Base-by-base conservation (phyloP, 176 grass and related monocot species). In the Ampelocalamus luodianensis region DNA sequence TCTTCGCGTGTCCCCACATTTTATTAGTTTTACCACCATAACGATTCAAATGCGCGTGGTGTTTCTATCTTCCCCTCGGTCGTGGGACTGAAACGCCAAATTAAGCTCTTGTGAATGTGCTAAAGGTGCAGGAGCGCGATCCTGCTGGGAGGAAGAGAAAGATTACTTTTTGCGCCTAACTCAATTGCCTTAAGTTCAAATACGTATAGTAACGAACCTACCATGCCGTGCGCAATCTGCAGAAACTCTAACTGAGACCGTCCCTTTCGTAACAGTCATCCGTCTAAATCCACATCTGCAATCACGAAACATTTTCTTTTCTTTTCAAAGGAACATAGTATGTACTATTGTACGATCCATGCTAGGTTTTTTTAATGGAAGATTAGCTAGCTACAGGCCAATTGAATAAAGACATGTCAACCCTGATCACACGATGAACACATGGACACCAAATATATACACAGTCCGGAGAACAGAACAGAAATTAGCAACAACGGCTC, bases 71-170 rank as follows among this genome's bases (percentile, higher is more conserved):
- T 39, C 4, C 5, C 6, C 42, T 22, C 73, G 37, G 56, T 53
- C 50, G 50, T 17, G 5, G 10, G 61, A 60, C 26, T 37, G 85
- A 76, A 18, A 17, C 63, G 72, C 20, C 42, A 54, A 10, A 22
- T 58, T 58, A 69, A 81, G 68, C 29, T 68, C 78, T 11, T 51
- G 44, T 44, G 45, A 50, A 48, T 22, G 23, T 79, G 74, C 43
- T 65, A 64, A 79, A 65, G 77, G 61, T 10, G 59, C 16, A 10
- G 42, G 40, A 22, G 9, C 8, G 24, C 76, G 59, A 65, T 77
- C 56, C 37, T 65, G 24, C 13, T 5, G 49, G 4, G 62, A 23
- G 17, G 78, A 80, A 68, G 62, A 80, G 43, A 80, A 17, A 80
- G 29, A 48, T 20, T 15, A 74, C 44, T 16, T 80, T 79, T 23